A percentile compares a stretch with the other conserved stretches of the same genome.
Conservation (phyloP, 228 moss, liverwort and hornwort species). For the Sphagnum magellanicum region DNA sequence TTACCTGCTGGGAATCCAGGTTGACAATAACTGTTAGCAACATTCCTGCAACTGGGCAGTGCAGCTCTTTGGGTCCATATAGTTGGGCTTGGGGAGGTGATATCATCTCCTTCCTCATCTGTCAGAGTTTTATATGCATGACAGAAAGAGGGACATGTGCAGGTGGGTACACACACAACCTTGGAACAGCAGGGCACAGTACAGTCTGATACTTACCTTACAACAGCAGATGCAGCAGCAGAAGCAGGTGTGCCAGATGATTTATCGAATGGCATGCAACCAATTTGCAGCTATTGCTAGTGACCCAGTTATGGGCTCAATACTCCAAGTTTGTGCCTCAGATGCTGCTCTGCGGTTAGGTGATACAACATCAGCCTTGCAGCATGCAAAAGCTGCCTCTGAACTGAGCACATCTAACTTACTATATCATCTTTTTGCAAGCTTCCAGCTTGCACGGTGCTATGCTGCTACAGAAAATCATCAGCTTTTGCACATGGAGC, state of each 20-base stretch:
- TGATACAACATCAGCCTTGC: slow-evolving; percentile 45
- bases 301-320: slow-evolving; percentile 13
- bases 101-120: background rate
- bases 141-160: slow-evolving; percentile 1
- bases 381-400: slow-evolving; percentile 43
- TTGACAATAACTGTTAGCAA: too few species aligned
- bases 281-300: slow-evolving; percentile 15
- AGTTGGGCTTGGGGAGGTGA: too few species aligned
- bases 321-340: slow-evolving; percentile 45
- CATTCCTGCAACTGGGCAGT: too few species aligned
- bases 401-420: slow-evolving; percentile 23
- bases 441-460: slow-evolving; percentile 72
- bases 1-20: too few species aligned
- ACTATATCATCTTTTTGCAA: slow-evolving; percentile 30
- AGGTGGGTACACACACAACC: slow-evolving; percentile 88
- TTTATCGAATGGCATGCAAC: slow-evolving; percentile 12
- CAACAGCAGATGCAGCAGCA: slow-evolving; percentile 45
- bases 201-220: slow-evolving; percentile 53
- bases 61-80: too few species aligned
- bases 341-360: slow-evolving; percentile 45
- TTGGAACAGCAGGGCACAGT: slow-evolving; percentile 62
- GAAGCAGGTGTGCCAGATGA: slow-evolving; percentile 12
- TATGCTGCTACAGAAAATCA: slow-evolving; percentile 51
- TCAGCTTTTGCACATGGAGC: slow-evolving; percentile 46
- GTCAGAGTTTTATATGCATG: background rate